Evolutionary conservation across 768 basidiomycete genomes (phyloP), one percentile per base, ranked within the genome.

Genomic region (Termitomyces sp.): DNA sequence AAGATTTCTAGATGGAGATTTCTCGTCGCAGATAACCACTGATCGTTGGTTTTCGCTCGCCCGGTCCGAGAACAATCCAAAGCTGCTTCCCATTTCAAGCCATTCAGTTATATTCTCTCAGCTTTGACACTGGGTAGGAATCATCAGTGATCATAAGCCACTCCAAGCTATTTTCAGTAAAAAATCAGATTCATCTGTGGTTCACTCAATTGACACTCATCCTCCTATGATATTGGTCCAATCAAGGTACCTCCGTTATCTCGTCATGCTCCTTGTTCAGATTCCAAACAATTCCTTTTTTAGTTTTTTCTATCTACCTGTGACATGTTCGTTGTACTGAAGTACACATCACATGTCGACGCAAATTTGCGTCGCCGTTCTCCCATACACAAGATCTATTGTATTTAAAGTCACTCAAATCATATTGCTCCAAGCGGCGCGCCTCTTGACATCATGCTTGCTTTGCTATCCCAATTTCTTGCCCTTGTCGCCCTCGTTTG

Each of bases 401-500:
- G 40, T 18, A 8, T 41, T 12, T 36, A 38, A n/a, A 43, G n/a
- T 8, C 41, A 13, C 2, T n/a, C 9, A n/a, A 43, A 20, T 9
- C n/a, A 20, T 20, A n/a, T 8, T 41, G 40, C 5, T 7, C 18
- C 40, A 41, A 6, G 40, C 8, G 5, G 0, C n/a, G 8, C 41
- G 18, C 41, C n/a, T n/a, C 9, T 9, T 43, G n/a, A 43, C 7
- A 43, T 20, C 41, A 43, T 43, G 41, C 5, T 1, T 20, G n/a
- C 9, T 9, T 43, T 20, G n/a, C n/a, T 43, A 43, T n/a, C n/a
- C 8, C n/a, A 9, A 9, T 33, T 43, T 4, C 3, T 61, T 23
- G 9, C 47, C 46, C 26, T 67, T 40, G 60, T 47, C 13, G 55
- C 50, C 23, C n/a, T 61, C n/a, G 50, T 63, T 3, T 64, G 58